These are phyloP conservation scores for Xerocomellus chrysenteron DNA, from an alignment of 768 basidiomycete genomes.

Conservation along the genomic window DNA sequence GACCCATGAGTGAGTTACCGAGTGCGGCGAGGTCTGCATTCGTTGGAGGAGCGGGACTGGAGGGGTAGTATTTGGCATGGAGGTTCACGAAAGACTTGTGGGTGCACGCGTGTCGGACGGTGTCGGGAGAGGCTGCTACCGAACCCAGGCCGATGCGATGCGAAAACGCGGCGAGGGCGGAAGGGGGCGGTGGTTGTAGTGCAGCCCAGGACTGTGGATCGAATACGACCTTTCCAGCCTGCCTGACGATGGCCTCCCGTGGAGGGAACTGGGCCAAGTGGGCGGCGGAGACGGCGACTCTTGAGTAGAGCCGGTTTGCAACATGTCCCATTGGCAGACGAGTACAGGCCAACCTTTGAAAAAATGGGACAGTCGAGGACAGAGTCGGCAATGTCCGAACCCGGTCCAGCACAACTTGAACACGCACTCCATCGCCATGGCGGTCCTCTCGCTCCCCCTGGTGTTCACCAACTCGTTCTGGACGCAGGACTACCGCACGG, in stretches of 20 bases:
- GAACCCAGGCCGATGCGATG: constrained; percentile 72
- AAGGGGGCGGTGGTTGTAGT: constrained; percentile 67
- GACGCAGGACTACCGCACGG: constrained; percentile 86
- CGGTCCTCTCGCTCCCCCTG: constrained; percentile 85
- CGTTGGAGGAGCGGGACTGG: constrained; percentile 52
- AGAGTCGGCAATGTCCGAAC: constrained; percentile 31
- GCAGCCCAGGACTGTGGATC: constrained; percentile 67
- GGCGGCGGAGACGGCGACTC: constrained; percentile 55
- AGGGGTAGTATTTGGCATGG: constrained; percentile 55
- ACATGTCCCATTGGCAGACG: constrained; percentile 51
- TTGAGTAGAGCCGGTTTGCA: constrained; percentile 51
- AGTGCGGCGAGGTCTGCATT: constrained; percentile 76
- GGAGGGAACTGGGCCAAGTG: constrained; percentile 61
- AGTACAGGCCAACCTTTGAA: too few relatives aligned
- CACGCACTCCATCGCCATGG: constrained; percentile 50
- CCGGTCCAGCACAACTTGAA: not conserved
- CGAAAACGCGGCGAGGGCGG: constrained; percentile 72
- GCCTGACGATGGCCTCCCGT: constrained; percentile 44
- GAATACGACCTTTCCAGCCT: constrained; percentile 45
- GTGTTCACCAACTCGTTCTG: constrained; percentile 92
- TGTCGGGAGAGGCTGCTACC: constrained; percentile 50
- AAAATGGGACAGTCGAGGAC: constrained; percentile 31
- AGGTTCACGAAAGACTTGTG: constrained; percentile 67
- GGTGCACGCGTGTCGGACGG: constrained; percentile 74
- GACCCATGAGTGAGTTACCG: constrained; percentile 87